These are phyloP conservation scores for Lathyrus sativus DNA, from an alignment of 306 rosid genomes.

Conservation along the genomic window DNA sequence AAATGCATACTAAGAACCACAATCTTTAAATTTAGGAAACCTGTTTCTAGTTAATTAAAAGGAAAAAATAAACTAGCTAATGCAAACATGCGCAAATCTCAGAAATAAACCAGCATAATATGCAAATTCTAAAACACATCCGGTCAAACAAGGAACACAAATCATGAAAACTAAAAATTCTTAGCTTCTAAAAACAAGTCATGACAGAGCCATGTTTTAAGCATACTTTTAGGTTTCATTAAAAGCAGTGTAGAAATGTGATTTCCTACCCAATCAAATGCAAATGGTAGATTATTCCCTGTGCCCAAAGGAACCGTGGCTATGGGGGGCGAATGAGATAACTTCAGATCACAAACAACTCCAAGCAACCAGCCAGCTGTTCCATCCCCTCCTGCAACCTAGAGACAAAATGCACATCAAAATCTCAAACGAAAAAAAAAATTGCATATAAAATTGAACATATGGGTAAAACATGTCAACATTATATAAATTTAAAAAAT, in stretches of 20 bases:
- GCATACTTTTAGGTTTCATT: background rate
- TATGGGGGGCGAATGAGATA: slow-evolving; percentile 82
- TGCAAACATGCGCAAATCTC: background rate
- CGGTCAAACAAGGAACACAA: slow-evolving; percentile 10
- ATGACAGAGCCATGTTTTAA: slow-evolving; percentile 7
- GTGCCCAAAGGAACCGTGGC: slow-evolving; percentile 97
- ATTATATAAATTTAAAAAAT: background rate
- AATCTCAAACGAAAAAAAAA: slow-evolving; percentile 1
- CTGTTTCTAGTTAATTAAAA: background rate
- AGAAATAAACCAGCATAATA: slow-evolving; percentile 26
- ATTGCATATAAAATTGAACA: slow-evolving; percentile 21
- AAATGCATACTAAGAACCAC: slow-evolving; percentile 10
- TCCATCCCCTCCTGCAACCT: slow-evolving; percentile 99
- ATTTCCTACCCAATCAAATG: slow-evolving; percentile 94
- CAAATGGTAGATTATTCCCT: slow-evolving; percentile 96
- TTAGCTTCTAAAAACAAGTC: slow-evolving; percentile 15
- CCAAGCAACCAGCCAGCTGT: slow-evolving; percentile 99
- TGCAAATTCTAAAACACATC: slow-evolving; percentile 16
- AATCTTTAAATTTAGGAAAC: background rate
- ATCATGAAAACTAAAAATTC: background rate
- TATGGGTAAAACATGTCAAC: background rate
- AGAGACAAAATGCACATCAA: slow-evolving; percentile 31
- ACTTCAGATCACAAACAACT: slow-evolving; percentile 87
- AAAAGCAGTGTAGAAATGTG: slow-evolving; percentile 28
- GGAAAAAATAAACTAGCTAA: background rate